Evolutionary conservation across 345 rosid species (phyloP), one percentile per base, ranked within the genome.

Genomic region (Camelina sativa): DNA sequence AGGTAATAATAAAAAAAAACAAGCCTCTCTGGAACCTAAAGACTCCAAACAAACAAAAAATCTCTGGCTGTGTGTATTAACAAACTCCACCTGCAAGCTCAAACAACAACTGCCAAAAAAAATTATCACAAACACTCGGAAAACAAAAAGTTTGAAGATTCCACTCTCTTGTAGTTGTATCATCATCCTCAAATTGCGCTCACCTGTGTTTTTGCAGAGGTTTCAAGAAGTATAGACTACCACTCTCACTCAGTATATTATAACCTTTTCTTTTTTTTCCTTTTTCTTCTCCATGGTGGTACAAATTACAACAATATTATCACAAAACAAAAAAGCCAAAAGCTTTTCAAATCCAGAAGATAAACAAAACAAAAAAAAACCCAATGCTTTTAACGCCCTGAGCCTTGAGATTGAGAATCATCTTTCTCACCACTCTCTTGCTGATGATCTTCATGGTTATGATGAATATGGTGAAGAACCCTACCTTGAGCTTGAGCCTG

Each of bases 371-470:
- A 78, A 28, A 58, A 56, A 68, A 19, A 38, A 79, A 72, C 34
- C 23, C 69, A 71, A 67, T 55, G 7, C 2, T 52, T 28, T 20
- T 80, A 65, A 90, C 84, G 93, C 58, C 87, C 93, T n/a, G 96
- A 93, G 30, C 86, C 97, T 84, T 86, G 96, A 67, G 98, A 91
- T 84, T 86, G 96, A 67, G 98, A 91, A 73, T 93, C 91, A 84
- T 91, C 97, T 67, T 91, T 86, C 72, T 86, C 72, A 76, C 81
- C 81, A 67, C 83, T 71, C 73, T 83, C 85, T 53, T 84, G 86
- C 65, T 81, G 82, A 44, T 79, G 84, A 58, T 86, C 82, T 51
- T 82, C 85, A 46, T 86, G 75, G 48, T 76, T 73, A 54, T 80
- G 83, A 17, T 80, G 89, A 52, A 76, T 75, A 47, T 77, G 81